Evolutionary conservation across 225 moss, liverwort and hornwort species (phyloP).

Genomic region (Asterella californica): DNA sequence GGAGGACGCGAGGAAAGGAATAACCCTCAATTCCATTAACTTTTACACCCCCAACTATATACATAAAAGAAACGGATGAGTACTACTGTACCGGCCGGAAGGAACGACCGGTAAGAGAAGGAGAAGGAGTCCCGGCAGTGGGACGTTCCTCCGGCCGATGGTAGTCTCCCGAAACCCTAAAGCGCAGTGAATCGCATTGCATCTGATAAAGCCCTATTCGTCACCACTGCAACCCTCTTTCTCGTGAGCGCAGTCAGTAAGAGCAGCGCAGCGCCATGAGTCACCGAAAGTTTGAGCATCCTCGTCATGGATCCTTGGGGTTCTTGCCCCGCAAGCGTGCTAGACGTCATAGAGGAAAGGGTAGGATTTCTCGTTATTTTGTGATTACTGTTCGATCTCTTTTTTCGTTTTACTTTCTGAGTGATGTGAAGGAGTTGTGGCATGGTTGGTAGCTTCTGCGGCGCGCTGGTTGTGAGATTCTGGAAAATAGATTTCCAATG

Average conservation of each 20-base stretch:
- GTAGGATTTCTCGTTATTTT: background rate
- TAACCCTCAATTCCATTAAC: too few relatives aligned
- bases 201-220: constrained; percentile 10
- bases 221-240: background rate
- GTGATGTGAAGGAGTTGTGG: background rate
- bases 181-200: background rate
- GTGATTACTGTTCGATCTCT: background rate
- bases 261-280: constrained; percentile 38
- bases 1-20: too few relatives aligned
- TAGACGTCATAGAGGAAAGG: constrained; percentile 57
- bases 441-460: background rate
- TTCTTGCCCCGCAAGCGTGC: constrained; percentile 76
- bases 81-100: too few relatives aligned
- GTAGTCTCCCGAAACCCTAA: constrained; percentile 11
- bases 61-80: too few relatives aligned
- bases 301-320: constrained; percentile 76
- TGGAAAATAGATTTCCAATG: background rate
- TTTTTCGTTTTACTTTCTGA: background rate
- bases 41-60: too few relatives aligned
- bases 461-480: background rate
- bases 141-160: background rate
- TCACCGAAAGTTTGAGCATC: constrained; percentile 68
- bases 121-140: background rate
- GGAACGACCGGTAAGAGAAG: too few relatives aligned
- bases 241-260: constrained; percentile 16